Conservation (phyloP, 1,284 basidiomycete genomes). For the Porogramme epimiltina region DNA sequence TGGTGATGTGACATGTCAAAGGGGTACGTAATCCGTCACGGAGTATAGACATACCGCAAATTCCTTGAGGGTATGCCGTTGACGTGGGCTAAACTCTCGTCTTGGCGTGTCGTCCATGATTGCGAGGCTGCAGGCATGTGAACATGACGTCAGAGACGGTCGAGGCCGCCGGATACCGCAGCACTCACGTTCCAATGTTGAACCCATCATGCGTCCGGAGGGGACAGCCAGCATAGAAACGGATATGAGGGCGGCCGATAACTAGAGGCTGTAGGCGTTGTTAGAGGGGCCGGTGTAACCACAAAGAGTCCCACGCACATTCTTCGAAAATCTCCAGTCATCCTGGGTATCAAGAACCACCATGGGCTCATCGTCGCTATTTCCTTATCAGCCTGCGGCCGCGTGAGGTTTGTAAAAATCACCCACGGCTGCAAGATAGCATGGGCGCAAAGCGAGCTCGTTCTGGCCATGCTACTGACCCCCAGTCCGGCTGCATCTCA, state of each 20-base stretch:
- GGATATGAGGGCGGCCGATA: slow-evolving; percentile 62
- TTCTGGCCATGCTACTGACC: slow-evolving; percentile 54
- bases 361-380: slow-evolving; percentile 84
- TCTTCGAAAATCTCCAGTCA: slow-evolving; percentile 89
- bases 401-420: background rate
- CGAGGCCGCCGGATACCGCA: background rate
- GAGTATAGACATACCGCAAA: slow-evolving; percentile 60
- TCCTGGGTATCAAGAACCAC: slow-evolving; percentile 78
- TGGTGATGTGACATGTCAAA: no score
- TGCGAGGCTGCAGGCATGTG: slow-evolving; percentile 57
- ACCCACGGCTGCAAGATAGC: slow-evolving; percentile 78
- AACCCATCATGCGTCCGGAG: slow-evolving; percentile 86
- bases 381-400: no score
- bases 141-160: background rate
- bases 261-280: slow-evolving; percentile 74
- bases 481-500: slow-evolving; percentile 59
- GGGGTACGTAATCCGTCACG: no score
- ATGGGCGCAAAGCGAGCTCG: slow-evolving; percentile 82
- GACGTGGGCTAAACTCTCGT: slow-evolving; percentile 85
- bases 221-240: slow-evolving; percentile 93
- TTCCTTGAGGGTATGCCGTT: slow-evolving; percentile 91
- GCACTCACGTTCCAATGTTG: slow-evolving; percentile 80
- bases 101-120: slow-evolving; percentile 87
- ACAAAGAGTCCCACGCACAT: slow-evolving; percentile 51
- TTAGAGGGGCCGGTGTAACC: slow-evolving; percentile 1